Evolutionary conservation across 345 rosid species (phyloP).

Genomic region (Syzygium oleosum): DNA sequence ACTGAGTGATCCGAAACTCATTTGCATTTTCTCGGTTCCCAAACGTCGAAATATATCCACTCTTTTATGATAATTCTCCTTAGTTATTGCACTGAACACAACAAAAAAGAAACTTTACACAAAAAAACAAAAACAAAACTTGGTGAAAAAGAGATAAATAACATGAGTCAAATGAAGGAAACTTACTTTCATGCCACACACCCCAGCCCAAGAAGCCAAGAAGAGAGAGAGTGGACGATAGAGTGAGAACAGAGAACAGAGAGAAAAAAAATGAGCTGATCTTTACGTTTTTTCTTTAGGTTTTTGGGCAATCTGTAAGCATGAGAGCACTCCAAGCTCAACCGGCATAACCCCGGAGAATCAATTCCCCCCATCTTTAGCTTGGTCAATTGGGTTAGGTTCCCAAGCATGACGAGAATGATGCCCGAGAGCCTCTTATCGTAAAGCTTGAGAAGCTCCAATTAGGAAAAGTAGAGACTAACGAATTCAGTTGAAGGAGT

Average conservation of each 20-base stretch:
- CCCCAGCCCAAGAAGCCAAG: not conserved
- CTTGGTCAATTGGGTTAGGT: conserved; percentile 52
- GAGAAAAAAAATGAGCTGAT: not conserved
- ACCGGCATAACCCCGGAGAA: conserved; percentile 57
- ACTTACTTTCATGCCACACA: not conserved
- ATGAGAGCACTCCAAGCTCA: conserved; percentile 43
- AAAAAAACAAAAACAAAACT: too few relatives aligned
- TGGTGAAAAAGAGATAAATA: too few relatives aligned
- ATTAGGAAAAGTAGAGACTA: too few relatives aligned
- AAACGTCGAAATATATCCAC: not conserved
- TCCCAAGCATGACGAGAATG: conserved; percentile 52
- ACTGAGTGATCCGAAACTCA: not conserved
- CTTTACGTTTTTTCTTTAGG: not conserved
- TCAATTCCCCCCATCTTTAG: conserved; percentile 74
- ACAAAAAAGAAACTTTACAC: too few relatives aligned
- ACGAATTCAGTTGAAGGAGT: too few relatives aligned
- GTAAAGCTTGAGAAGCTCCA: too few relatives aligned
- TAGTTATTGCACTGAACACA: not conserved
- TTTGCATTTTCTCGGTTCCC: not conserved
- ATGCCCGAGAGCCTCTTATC: conserved; percentile 41
- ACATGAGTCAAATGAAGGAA: not conserved
- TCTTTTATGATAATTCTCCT: not conserved
- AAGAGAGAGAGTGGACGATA: conserved; percentile 33
- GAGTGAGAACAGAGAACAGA: not conserved
- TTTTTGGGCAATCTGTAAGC: conserved; percentile 73